Conservation (phyloP, 208 protist species). For the Jaenimonas drosophilae region DNA sequence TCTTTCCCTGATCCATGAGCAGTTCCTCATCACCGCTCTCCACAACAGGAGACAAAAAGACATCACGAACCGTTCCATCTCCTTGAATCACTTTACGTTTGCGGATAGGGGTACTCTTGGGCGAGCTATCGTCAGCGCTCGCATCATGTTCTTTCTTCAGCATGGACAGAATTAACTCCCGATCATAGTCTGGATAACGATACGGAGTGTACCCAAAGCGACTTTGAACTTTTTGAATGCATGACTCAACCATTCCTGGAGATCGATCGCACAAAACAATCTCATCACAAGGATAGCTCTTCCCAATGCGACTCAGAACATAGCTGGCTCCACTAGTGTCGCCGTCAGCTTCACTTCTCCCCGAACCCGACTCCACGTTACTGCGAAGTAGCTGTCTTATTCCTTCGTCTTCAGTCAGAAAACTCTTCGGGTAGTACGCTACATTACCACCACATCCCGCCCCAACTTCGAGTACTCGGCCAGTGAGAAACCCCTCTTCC, state of each 20-base stretch:
- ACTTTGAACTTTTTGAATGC: conserved; percentile 29
- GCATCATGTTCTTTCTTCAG: too few relatives aligned
- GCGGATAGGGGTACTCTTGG: too few relatives aligned
- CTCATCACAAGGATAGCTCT: conserved; percentile 35
- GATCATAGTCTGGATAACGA: conserved; percentile 72
- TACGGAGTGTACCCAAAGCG: conserved; percentile 61
- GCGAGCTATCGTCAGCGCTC: too few relatives aligned
- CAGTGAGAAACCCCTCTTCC: conserved; percentile 46
- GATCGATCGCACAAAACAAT: conserved; percentile 74
- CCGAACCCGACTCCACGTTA: neutral
- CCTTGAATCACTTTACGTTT: too few relatives aligned
- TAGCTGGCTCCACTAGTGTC: conserved; percentile 14
- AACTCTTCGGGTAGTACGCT: conserved; percentile 36
- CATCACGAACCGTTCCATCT: too few relatives aligned
- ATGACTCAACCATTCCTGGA: conserved; percentile 61
- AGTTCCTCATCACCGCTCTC: too few relatives aligned
- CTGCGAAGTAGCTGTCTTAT: conserved; percentile 15
- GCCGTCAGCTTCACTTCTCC: neutral
- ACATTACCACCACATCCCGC: conserved; percentile 71
- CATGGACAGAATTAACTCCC: conserved; percentile 19
- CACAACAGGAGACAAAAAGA: too few relatives aligned
- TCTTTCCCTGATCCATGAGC: too few relatives aligned
- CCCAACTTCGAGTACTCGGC: conserved; percentile 77
- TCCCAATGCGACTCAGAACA: conserved; percentile 19
- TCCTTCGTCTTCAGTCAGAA: conserved; percentile 29